These are phyloP conservation scores for Capsicum baccatum DNA, from an alignment of 257 asterid species.

Conservation along the genomic window DNA sequence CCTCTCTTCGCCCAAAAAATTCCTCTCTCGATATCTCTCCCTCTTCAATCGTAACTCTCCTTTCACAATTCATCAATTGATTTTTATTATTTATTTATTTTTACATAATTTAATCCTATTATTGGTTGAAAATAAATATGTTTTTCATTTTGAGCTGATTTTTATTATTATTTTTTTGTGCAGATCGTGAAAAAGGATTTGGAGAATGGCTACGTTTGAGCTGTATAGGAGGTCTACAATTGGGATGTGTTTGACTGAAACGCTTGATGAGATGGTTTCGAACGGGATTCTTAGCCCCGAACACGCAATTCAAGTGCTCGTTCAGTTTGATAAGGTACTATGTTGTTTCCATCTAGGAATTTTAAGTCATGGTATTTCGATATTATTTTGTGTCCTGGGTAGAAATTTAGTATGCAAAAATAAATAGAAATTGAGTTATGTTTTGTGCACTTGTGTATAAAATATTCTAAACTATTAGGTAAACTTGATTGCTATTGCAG, in stretches of 20 bases:
- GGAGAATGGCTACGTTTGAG: constrained; percentile 87
- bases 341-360: background rate
- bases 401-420: too few relatives aligned
- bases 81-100: background rate
- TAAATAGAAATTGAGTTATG: too few relatives aligned
- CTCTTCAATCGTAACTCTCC: constrained; percentile 23
- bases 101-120: background rate
- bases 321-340: constrained; percentile 80
- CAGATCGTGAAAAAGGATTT: constrained; percentile 15
- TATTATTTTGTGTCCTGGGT: too few relatives aligned
- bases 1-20: constrained; percentile 21
- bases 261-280: constrained; percentile 89
- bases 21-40: constrained; percentile 17
- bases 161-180: background rate
- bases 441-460: too few relatives aligned
- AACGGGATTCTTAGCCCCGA: constrained; percentile 80
- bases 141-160: background rate
- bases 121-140: background rate
- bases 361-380: too few relatives aligned
- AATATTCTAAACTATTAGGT: too few relatives aligned
- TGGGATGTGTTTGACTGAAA: constrained; percentile 89
- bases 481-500: too few relatives aligned
- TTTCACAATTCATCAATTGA: background rate
- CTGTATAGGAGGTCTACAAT: constrained; percentile 86
- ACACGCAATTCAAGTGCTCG: constrained; percentile 87